phyloP scores from a whole-genome alignment of 2,329 filamentous ascomycete species.

The Fusarium subglutinans region DNA sequence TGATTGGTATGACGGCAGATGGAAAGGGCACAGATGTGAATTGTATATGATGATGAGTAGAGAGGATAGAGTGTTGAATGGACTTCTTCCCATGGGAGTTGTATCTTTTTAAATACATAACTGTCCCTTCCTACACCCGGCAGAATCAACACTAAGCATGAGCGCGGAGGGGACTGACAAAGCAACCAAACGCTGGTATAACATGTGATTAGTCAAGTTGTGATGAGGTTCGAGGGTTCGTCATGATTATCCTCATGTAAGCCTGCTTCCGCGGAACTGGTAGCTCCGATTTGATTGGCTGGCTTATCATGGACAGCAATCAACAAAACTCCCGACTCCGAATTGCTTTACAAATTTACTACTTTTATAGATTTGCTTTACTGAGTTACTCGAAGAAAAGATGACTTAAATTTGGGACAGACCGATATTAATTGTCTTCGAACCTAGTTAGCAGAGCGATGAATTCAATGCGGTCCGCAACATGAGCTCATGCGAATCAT shows the following conservation, averaged over 20 bases:
- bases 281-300: background rate
- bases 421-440: rapidly evolving
- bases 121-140: rapidly evolving
- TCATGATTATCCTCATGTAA: background rate
- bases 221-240: background rate
- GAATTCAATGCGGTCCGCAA: background rate
- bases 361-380: background rate
- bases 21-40: rapidly evolving
- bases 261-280: background rate
- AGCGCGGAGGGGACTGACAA: background rate
- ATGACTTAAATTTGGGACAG: too few species aligned
- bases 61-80: too few species aligned
- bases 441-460: background rate
- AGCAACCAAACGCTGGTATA: rapidly evolving
- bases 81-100: rapidly evolving
- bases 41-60: rapidly evolving
- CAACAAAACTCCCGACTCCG: background rate
- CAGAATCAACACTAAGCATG: background rate
- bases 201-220: background rate
- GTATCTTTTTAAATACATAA: background rate
- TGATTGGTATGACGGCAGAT: background rate
- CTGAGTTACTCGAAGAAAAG: rapidly evolving
- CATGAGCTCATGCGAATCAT: background rate
- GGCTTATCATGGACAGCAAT: background rate
- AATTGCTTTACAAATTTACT: background rate